A percentile compares a stretch with the other conserved stretches of the same genome.
phyloP scores from a whole-genome alignment of 176 grass and related monocot species.

The Carex littledalei region DNA sequence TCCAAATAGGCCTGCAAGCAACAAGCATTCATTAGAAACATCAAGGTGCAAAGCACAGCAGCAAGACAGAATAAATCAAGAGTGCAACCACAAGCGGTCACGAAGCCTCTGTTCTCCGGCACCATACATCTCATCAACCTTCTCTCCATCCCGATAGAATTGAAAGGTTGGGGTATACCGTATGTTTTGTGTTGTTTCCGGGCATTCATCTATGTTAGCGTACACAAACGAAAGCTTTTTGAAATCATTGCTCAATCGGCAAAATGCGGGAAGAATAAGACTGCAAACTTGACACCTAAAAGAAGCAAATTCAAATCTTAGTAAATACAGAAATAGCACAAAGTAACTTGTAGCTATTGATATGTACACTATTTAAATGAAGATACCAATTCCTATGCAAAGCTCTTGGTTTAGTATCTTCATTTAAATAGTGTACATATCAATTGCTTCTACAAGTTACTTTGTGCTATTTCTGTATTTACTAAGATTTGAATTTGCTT shows the following conservation, averaged over 20 bases:
- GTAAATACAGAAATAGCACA: background rate
- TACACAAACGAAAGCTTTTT: slow-evolving; percentile 78
- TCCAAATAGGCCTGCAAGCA: background rate
- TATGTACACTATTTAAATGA: background rate
- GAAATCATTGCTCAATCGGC: slow-evolving; percentile 70
- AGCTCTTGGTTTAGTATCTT: background rate
- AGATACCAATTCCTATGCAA: too few relatives aligned
- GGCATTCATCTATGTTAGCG: slow-evolving; percentile 84
- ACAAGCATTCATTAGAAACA: background rate
- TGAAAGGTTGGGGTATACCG: background rate
- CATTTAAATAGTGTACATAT: background rate
- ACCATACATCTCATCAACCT: slow-evolving; percentile 74
- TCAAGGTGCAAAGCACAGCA: background rate
- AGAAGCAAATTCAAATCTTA: background rate
- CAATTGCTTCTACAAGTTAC: background rate
- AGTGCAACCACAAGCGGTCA: slow-evolving; percentile 90
- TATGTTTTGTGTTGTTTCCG: slow-evolving; percentile 67
- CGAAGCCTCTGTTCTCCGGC: slow-evolving; percentile 71
- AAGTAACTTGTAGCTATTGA: background rate
- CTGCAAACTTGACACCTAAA: slow-evolving; percentile 69
- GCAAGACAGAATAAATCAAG: slow-evolving; percentile 24
- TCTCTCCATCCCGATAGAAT: too few relatives aligned
- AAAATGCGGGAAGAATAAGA: slow-evolving; percentile 68
- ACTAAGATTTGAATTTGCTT: background rate
- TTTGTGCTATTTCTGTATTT: background rate